phyloP scores from a whole-genome alignment of 768 basidiomycete species.

The Pleurotus sapidus region DNA sequence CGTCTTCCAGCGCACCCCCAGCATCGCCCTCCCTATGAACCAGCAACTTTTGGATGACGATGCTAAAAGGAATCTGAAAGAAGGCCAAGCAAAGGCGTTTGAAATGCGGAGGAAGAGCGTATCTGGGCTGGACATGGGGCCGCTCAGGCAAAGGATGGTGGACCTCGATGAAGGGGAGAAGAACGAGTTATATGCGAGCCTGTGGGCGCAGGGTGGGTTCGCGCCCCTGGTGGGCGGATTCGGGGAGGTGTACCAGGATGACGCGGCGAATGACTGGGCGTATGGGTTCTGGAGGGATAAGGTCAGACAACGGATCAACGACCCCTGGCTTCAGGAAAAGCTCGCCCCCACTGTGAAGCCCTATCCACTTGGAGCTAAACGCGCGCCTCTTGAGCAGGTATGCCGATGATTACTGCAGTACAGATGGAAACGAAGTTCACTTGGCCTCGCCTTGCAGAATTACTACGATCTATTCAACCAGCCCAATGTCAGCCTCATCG shows the following conservation, averaged over 20 bases:
- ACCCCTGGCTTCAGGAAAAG: slow-evolving; percentile 18
- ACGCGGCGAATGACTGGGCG: slow-evolving; percentile 16
- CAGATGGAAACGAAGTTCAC: no score
- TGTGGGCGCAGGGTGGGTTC: slow-evolving; percentile 20
- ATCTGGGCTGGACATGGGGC: neutral
- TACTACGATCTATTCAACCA: slow-evolving; percentile 11
- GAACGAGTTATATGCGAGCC: slow-evolving; percentile 12
- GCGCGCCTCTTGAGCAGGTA: slow-evolving; percentile 17
- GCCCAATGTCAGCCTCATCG: slow-evolving; percentile 12
- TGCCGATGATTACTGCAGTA: neutral
- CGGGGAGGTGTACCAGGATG: slow-evolving; percentile 14
- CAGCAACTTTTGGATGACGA: slow-evolving; percentile 56
- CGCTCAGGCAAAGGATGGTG: neutral
- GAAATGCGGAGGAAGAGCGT: slow-evolving; percentile 9
- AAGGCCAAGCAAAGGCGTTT: slow-evolving; percentile 9
- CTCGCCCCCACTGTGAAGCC: slow-evolving; percentile 19
- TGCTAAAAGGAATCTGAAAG: slow-evolving; percentile 12
- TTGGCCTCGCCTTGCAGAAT: neutral
- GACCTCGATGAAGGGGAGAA: slow-evolving; percentile 4
- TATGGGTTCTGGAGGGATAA: slow-evolving; percentile 23
- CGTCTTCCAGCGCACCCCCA: slow-evolving; percentile 33
- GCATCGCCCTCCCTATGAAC: slow-evolving; percentile 49
- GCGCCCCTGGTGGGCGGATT: slow-evolving; percentile 15
- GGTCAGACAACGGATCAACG: slow-evolving; percentile 14
- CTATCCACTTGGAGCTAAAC: slow-evolving; percentile 22